These are phyloP conservation scores for Raphanus sativus DNA, from an alignment of 345 rosid species.

Conservation along the genomic window DNA sequence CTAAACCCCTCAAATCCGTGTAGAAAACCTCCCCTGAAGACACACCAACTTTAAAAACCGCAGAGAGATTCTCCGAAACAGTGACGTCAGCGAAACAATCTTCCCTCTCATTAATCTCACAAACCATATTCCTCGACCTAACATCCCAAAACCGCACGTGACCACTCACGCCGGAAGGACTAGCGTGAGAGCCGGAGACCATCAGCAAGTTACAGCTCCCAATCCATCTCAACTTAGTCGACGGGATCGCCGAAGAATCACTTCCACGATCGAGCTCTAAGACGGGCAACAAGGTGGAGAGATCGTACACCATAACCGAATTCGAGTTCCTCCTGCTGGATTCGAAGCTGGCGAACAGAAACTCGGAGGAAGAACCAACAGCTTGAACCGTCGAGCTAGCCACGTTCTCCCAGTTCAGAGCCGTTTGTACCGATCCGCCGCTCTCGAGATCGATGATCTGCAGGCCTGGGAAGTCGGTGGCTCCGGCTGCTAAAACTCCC, in stretches of 20 bases:
- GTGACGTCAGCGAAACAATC: conserved; percentile 90
- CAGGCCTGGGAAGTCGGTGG: conserved; percentile 83
- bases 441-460: conserved; percentile 72
- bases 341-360: conserved; percentile 83
- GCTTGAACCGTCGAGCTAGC: conserved; percentile 84
- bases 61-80: conserved; percentile 64
- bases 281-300: conserved; percentile 55
- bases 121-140: conserved; percentile 65
- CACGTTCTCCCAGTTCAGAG: conserved; percentile 68
- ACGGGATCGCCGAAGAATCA: conserved; percentile 69
- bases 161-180: conserved; percentile 78
- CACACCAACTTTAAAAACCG: conserved; percentile 73
- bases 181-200: conserved; percentile 89
- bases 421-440: conserved; percentile 62
- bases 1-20: conserved; percentile 66
- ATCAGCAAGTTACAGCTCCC: conserved; percentile 56
- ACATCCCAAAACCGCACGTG: conserved; percentile 77
- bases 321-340: conserved; percentile 86
- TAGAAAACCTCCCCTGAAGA: conserved; percentile 68
- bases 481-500: conserved; percentile 68
- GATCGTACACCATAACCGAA: conserved; percentile 77
- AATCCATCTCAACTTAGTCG: conserved; percentile 79
- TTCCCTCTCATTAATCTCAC: conserved; percentile 71
- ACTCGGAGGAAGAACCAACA: conserved; percentile 60
- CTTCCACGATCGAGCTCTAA: conserved; percentile 74